These are phyloP conservation scores for Ceratobasidium sp. DNA, from an alignment of 1,284 basidiomycete genomes.

Conservation along the genomic window DNA sequence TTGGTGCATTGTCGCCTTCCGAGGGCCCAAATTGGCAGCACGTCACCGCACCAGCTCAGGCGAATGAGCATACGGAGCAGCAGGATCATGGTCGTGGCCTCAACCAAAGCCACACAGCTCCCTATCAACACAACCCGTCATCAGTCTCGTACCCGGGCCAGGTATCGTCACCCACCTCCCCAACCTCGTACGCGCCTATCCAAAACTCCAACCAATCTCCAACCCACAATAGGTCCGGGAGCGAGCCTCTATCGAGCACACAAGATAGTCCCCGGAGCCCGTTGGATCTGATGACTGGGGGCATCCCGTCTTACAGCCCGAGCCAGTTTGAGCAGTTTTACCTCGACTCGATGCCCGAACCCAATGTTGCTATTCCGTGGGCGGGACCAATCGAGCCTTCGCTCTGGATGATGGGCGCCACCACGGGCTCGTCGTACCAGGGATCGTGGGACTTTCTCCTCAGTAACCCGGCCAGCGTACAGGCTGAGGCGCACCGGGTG, in stretches of 20 bases:
- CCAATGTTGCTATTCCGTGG: conserved; percentile 16
- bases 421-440: conserved; percentile 19
- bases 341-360: conserved; percentile 31
- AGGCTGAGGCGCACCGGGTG: conserved; percentile 9
- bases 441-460: conserved; percentile 27
- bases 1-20: neutral
- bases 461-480: neutral
- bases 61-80: neutral
- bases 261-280: neutral
- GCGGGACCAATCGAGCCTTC: conserved; percentile 28
- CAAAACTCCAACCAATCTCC: too few relatives aligned
- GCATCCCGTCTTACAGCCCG: neutral
- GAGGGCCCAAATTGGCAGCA: conserved; percentile 4
- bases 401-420: conserved; percentile 21
- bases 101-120: neutral
- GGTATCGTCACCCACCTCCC: neutral
- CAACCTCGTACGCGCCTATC: neutral
- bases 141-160: too few relatives aligned
- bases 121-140: neutral
- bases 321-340: conserved; percentile 12
- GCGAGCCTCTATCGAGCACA: neutral
- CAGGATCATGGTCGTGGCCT: neutral
- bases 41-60: neutral
- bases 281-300: neutral
- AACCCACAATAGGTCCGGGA: neutral